phyloP scores from a whole-genome alignment of 208 protist genomes.

The Trypanosoma mega region DNA sequence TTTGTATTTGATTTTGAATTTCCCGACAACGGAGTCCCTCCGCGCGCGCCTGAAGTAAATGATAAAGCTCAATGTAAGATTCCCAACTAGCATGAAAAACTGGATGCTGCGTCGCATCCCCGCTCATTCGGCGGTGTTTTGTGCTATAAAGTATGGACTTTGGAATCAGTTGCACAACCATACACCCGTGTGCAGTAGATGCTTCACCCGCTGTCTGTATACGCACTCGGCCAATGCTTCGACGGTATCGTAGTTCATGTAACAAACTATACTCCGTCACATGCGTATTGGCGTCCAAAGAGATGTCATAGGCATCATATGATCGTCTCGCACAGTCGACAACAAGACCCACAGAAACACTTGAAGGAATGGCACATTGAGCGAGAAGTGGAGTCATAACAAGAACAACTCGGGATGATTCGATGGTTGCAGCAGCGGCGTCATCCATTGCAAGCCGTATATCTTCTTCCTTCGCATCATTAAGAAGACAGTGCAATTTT shows the following conservation, averaged over 20 bases:
- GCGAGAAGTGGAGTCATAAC: slow-evolving; percentile 58
- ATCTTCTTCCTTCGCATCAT: neutral
- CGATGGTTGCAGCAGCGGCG: neutral
- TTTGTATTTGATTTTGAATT: slow-evolving; percentile 14
- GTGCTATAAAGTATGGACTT: slow-evolving; percentile 76
- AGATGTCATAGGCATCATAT: slow-evolving; percentile 43
- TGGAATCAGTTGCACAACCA: slow-evolving; percentile 83
- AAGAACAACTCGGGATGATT: slow-evolving; percentile 41
- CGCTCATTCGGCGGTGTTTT: slow-evolving; percentile 64
- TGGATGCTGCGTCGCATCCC: slow-evolving; percentile 62
- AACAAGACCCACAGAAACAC: slow-evolving; percentile 60
- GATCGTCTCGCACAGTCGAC: slow-evolving; percentile 76
- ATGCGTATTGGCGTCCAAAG: slow-evolving; percentile 38
- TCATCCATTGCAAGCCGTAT: slow-evolving; percentile 13
- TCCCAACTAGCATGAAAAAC: slow-evolving; percentile 67
- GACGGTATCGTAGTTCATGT: slow-evolving; percentile 56
- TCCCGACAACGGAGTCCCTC: slow-evolving; percentile 34
- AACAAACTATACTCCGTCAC: slow-evolving; percentile 60
- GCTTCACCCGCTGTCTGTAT: neutral
- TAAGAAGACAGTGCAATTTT: neutral
- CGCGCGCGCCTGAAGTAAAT: slow-evolving; percentile 65
- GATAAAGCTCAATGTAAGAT: slow-evolving; percentile 71
- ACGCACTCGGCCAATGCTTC: slow-evolving; percentile 33
- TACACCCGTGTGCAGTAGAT: slow-evolving; percentile 14
- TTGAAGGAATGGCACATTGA: slow-evolving; percentile 65